Evolutionary conservation across 768 basidiomycete species (phyloP).

Genomic region (Gymnopilus dilepis): DNA sequence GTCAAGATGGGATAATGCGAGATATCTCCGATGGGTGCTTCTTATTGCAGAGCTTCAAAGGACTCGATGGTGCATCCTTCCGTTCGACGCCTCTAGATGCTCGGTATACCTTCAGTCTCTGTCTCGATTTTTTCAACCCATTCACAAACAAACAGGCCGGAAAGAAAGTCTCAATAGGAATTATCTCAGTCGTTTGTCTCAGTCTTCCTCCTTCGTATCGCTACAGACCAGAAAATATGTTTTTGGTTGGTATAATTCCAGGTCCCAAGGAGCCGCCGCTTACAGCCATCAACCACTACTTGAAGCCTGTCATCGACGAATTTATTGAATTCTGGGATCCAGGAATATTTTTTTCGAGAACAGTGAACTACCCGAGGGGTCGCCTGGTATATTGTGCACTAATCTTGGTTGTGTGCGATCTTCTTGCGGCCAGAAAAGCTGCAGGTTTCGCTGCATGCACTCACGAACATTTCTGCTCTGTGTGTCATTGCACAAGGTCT

Average conservation of each 20-base stretch:
- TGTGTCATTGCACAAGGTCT: slow-evolving; percentile 3
- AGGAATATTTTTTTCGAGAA: too few species aligned
- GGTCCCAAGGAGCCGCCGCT: slow-evolving; percentile 32
- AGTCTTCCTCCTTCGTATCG: slow-evolving; percentile 37
- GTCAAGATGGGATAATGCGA: background rate
- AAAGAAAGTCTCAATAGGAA: slow-evolving; percentile 26
- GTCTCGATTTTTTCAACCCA: slow-evolving; percentile 39
- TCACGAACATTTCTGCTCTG: slow-evolving; percentile 11
- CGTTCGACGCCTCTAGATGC: too few species aligned
- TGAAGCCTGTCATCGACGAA: slow-evolving; percentile 41
- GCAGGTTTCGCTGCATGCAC: slow-evolving; percentile 27
- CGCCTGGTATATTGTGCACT: slow-evolving; percentile 31
- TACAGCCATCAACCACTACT: slow-evolving; percentile 38
- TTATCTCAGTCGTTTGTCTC: slow-evolving; percentile 33
- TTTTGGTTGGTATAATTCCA: slow-evolving; percentile 31
- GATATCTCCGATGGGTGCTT: background rate
- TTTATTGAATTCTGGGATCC: slow-evolving; percentile 34
- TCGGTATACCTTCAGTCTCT: too few species aligned
- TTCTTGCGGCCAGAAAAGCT: slow-evolving; percentile 34
- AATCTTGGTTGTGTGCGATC: slow-evolving; percentile 39
- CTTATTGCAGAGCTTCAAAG: background rate
- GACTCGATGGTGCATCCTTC: too few species aligned
- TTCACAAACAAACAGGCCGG: slow-evolving; percentile 30
- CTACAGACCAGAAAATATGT: slow-evolving; percentile 40
- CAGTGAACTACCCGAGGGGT: slow-evolving; percentile 25